Evolutionary conservation across 202 grass and related monocot genomes (phyloP).

Genomic region (Panicum virgatum): DNA sequence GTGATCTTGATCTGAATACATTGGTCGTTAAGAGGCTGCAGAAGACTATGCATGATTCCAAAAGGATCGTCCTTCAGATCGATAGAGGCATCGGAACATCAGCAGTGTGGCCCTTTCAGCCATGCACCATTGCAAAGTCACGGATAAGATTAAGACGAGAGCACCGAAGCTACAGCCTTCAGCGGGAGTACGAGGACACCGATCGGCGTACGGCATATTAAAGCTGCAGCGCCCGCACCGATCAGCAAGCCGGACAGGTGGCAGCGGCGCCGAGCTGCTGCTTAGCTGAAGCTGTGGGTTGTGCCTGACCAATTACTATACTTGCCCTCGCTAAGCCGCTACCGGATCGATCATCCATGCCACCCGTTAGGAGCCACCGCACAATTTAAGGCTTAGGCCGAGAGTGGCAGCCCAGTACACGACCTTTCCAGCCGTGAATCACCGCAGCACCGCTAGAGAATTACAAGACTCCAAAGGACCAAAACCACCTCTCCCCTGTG

Average conservation of each 20-base stretch:
- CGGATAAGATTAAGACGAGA: no score
- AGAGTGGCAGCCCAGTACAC: neutral
- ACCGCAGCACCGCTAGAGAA: neutral
- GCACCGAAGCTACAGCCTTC: neutral
- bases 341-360: no score
- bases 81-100: no score
- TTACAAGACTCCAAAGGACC: neutral
- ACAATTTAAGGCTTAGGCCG: neutral
- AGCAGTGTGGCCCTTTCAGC: no score
- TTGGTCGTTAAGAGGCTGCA: no score
- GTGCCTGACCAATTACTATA: neutral
- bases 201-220: neutral
- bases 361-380: neutral
- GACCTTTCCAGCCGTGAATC: neutral
- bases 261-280: neutral
- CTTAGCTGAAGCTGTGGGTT: neutral
- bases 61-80: no score
- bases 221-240: neutral
- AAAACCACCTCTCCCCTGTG: neutral
- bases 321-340: neutral
- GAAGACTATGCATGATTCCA: no score
- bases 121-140: no score
- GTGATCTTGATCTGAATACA: no score
- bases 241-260: neutral
- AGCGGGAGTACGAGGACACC: neutral